A percentile compares a stretch with the other conserved stretches of the same genome.
phyloP scores from a whole-genome alignment of 192 early-diverging fungal species.

The Anaeromyces robustus region DNA sequence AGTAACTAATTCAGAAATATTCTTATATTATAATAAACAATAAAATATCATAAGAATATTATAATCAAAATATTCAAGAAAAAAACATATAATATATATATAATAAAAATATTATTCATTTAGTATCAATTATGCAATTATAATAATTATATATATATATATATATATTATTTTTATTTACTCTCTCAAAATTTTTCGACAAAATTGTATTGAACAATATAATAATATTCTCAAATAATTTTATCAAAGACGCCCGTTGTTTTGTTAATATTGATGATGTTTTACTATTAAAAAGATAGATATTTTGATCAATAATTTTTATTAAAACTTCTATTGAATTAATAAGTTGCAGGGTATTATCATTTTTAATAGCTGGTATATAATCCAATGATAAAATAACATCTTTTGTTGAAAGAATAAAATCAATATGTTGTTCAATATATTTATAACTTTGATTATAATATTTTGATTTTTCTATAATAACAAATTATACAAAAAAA shows the following conservation, averaged over 20 bases:
- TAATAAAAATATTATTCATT: too few species aligned
- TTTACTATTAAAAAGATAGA: background rate
- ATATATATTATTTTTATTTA: background rate
- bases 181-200: background rate
- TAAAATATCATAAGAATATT: too few species aligned
- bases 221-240: background rate
- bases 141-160: too few species aligned
- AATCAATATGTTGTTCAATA: background rate
- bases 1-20: too few species aligned
- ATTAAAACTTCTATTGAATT: background rate
- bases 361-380: background rate
- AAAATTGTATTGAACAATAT: background rate
- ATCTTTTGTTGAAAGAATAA: background rate
- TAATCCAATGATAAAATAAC: background rate
- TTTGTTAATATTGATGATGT: background rate
- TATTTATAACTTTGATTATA: background rate
- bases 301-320: background rate
- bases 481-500: too few species aligned
- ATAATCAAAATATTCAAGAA: too few species aligned
- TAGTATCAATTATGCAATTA: too few species aligned
- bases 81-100: too few species aligned
- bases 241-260: background rate
- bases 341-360: background rate
- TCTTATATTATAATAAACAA: too few species aligned
- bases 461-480: background rate